phyloP scores from a whole-genome alignment of 148 eudicot genomes.

The Drosera capensis region DNA sequence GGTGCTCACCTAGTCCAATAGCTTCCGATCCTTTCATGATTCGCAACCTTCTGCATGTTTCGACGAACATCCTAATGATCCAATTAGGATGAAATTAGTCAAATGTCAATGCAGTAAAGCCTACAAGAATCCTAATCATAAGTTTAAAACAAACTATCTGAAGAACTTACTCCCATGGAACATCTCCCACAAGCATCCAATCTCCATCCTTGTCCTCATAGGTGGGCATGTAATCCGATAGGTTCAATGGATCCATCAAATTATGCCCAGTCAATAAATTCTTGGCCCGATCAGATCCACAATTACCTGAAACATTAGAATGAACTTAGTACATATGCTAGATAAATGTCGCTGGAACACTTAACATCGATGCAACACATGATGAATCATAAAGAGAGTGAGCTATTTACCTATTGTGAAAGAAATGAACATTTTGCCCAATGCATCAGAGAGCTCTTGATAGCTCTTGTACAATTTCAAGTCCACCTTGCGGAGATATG shows the following conservation, averaged over 20 bases:
- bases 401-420: conserved; percentile 27
- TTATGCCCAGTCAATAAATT: conserved; percentile 29
- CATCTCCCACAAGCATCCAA: conserved; percentile 61
- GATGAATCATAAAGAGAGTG: neutral
- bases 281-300: conserved; percentile 10
- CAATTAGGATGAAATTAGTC: neutral
- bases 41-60: conserved; percentile 44
- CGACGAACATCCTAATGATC: conserved; percentile 33
- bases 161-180: conserved; percentile 48
- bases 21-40: conserved; percentile 57
- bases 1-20: conserved; percentile 28
- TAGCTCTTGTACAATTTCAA: conserved; percentile 34
- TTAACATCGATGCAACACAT: neutral
- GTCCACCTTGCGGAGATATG: conserved; percentile 44
- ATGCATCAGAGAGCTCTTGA: conserved; percentile 28
- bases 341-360: neutral
- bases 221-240: conserved; percentile 38
- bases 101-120: neutral
- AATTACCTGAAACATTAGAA: neutral
- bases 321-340: neutral
- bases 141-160: no score
- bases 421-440: conserved; percentile 39
- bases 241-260: conserved; percentile 27
- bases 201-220: conserved; percentile 55
- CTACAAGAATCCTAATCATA: no score